Base-by-base conservation (phyloP, 2,329 filamentous ascomycete species). In the Arthroderma sp. region DNA sequence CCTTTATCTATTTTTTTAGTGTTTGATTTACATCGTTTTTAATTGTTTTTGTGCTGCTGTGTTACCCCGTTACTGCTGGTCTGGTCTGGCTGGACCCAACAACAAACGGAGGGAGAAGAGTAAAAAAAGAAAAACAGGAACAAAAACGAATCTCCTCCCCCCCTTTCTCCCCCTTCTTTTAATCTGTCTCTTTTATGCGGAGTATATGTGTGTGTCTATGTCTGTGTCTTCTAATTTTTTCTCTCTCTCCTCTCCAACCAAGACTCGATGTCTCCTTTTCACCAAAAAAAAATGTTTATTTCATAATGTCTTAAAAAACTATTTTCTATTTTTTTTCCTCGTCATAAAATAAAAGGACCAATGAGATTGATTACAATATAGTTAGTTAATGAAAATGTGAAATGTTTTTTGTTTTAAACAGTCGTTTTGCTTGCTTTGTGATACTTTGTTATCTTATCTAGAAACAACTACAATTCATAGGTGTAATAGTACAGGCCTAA, bases 21-120 rank as follows among this genome's bases (percentile, higher is more conserved):
- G 15, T 22, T 22, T 22, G 15, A 22, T 38, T 32, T 46, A 42
- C 36, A 36, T 43, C 11, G 32, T 43, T 43, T 38, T 31, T 10
- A 10, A 27, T 34, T 28, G 37, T 36, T 30, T 15, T 6, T 22
- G 15, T 22, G 15, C 15, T 22, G 15, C 15, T 22, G 15, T 22
- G 15, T 22, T 22, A 22, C 15, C 15, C 15, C 15, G 15, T 22
- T 22, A 22, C 11, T 11, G 32, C 8, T 34, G 32, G 32, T 8
- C 32, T 34, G 32, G 32, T 8, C 32, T 34, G 32, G 32, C 8
- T 34, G 32, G 32, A 34, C 11, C 32, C 11, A 22, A 22, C 15
- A 22, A 22, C 15, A 22, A 22, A 22, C 15, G 15, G 15, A 22
- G 15, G 15, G 15, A 22, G 15, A 22, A n/a, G 27, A 37, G 27